Conservation (phyloP, 257 asterid genomes). For the Primulina huaijiensis region DNA sequence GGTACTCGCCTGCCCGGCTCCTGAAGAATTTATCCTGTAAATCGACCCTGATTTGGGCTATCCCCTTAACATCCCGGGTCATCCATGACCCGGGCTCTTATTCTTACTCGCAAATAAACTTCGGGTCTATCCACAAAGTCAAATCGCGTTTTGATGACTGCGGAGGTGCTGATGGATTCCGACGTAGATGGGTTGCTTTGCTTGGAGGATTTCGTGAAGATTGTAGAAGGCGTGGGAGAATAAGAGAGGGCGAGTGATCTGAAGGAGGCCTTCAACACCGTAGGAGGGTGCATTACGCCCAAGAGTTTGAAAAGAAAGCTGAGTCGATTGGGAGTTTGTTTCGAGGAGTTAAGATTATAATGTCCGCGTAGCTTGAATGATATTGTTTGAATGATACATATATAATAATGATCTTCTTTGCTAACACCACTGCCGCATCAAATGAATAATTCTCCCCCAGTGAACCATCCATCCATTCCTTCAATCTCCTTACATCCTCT, state of each 20-base stretch:
- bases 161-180: conserved; percentile 37
- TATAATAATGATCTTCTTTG: conserved; percentile 16
- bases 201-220: conserved; percentile 49
- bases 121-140: no score
- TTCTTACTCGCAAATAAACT: no score
- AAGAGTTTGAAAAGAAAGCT: conserved; percentile 64
- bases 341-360: no score
- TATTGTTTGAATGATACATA: no score
- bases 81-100: no score
- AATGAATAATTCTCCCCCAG: conserved; percentile 65
- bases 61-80: no score
- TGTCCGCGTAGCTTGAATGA: no score
- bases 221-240: conserved; percentile 50
- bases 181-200: conserved; percentile 57
- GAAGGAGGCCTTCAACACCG: conserved; percentile 54
- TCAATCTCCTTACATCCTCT: conserved; percentile 47
- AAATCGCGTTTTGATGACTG: conserved; percentile 5
- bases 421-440: conserved; percentile 58
- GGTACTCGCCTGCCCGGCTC: no score
- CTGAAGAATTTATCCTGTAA: no score
- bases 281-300: conserved; percentile 53
- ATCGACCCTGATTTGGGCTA: no score
- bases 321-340: conserved; percentile 39
- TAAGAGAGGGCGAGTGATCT: conserved; percentile 50
- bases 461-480: conserved; percentile 70